phyloP scores from a whole-genome alignment of 495 filamentous ascomycete species.

The Acidomyces sp. region DNA sequence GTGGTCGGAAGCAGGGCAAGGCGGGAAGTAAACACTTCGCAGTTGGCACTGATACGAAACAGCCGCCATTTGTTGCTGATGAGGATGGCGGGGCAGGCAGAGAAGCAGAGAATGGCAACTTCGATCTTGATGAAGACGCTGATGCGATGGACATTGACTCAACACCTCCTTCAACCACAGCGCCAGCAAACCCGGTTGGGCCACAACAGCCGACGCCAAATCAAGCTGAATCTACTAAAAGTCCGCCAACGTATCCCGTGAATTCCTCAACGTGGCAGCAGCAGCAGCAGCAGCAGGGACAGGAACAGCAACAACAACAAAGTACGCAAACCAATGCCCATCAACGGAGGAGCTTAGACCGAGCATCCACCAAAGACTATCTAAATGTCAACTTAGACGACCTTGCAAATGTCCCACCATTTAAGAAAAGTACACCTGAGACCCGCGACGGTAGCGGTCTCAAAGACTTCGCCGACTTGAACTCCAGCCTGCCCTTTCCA shows the following conservation, averaged over 20 bases:
- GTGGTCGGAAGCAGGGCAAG: too few relatives aligned
- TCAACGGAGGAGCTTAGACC: conserved; percentile 7
- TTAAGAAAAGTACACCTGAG: too few relatives aligned
- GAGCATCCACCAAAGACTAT: conserved; percentile 27
- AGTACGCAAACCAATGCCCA: conserved; percentile 8
- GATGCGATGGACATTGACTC: conserved; percentile 33
- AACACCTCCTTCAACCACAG: conserved; percentile 9
- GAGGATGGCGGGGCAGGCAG: conserved; percentile 10
- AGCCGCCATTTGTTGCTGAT: conserved; percentile 5
- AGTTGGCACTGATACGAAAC: not conserved
- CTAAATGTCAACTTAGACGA: conserved; percentile 48
- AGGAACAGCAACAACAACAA: too few relatives aligned
- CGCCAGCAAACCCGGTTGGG: conserved; percentile 1
- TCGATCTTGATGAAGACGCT: conserved; percentile 15
- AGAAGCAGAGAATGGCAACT: not conserved
- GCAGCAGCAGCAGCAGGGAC: conserved; percentile 6
- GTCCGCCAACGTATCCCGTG: conserved; percentile 18
- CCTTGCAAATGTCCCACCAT: conserved; percentile 49
- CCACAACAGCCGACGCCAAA: not conserved
- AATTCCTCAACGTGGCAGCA: conserved; percentile 18
- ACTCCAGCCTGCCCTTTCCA: conserved; percentile 56
- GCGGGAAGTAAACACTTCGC: too few relatives aligned
- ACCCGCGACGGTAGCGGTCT: conserved; percentile 38
- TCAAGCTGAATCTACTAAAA: not conserved
- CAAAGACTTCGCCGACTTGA: conserved; percentile 51